Evolutionary conservation across 2,329 filamentous ascomycete species (phyloP), one percentile per base, ranked within the genome.

Genomic region (Emergomyces orientalis): DNA sequence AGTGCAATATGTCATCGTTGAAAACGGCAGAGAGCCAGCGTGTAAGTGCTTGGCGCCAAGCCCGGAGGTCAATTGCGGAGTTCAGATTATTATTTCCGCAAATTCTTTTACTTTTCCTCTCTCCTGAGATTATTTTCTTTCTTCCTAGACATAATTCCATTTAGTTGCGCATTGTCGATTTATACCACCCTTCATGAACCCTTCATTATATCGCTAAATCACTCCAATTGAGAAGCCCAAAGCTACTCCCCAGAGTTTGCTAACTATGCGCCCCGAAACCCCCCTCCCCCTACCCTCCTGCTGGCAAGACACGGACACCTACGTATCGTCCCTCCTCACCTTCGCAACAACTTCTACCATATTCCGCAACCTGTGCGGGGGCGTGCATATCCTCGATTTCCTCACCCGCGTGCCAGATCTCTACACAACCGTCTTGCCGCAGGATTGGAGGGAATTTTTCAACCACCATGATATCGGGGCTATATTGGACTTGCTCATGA

Each of bases 301-400:
- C 69, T 97, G 93, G 79, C 73, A 79, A 45, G 85, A 84, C 54
- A 78, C 86, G 6, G 89, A 96, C 57, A 83, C 86, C 61, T 99
- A 96, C 74, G 83, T 96, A 58, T 81, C 89, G 32, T 86, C 86
- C 22, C 83, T 97, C 14, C 81, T 97, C 32, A 73, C 85, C 25
- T 96, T 97, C 70, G 84, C 87, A 1, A 86, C 86, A 6, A 86
- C 85, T 1, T 89, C 88, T 55, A 84, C 87, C 61, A 80, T 91
- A 1, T 91, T 97, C 69, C 88, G 90, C 67, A 90, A 90, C 32
- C 82, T 99, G n/a, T 96, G 91, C 72, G 94, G 94, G 61, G 92
- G 93, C n/a, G 90, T 97, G 0, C 94, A 99, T 72, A 92, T 99
- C 66, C 82, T 97, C 63, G 94, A 99, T 74, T 97, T 99, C 76